A percentile compares a stretch with the other conserved stretches of the same genome.
These are phyloP conservation scores for Aspergillus bombycis DNA, from an alignment of 2,329 filamentous ascomycete genomes.

Conservation along the genomic window DNA sequence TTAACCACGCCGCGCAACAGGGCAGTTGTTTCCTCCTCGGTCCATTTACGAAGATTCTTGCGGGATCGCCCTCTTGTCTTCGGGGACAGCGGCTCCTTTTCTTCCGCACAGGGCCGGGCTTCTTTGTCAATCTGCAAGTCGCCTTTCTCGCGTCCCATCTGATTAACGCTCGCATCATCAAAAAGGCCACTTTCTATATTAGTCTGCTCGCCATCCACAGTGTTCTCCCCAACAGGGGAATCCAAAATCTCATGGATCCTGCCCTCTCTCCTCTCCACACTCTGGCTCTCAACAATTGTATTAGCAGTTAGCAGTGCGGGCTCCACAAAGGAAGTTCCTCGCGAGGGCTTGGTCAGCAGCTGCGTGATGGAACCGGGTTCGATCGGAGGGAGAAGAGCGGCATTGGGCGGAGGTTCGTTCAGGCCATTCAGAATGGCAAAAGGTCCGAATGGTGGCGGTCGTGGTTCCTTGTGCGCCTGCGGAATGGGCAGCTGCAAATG, in stretches of 20 bases:
- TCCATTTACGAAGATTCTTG: conserved; percentile 59
- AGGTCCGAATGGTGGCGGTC: conserved; percentile 47
- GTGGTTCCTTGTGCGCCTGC: conserved; percentile 49
- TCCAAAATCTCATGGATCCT: conserved; percentile 41
- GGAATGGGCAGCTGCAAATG: conserved; percentile 53
- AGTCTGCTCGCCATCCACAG: conserved; percentile 20
- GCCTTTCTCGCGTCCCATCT: conserved; percentile 13
- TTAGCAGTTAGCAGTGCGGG: conserved; percentile 22
- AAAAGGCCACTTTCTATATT: conserved; percentile 15
- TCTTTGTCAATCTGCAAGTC: conserved; percentile 1
- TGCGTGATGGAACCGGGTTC: conserved; percentile 51
- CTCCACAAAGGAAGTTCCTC: conserved; percentile 29
- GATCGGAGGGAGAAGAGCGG: conserved; percentile 63
- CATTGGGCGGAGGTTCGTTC: conserved; percentile 66
- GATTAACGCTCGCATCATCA: conserved; percentile 11
- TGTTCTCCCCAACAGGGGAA: conserved; percentile 29
- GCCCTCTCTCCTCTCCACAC: conserved; percentile 35
- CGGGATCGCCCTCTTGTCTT: conserved; percentile 45
- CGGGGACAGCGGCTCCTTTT: conserved; percentile 32
- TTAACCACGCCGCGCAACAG: conserved; percentile 61
- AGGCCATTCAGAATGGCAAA: conserved; percentile 60
- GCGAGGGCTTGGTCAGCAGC: conserved; percentile 40
- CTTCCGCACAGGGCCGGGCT: conserved; percentile 12
- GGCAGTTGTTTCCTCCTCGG: conserved; percentile 62
- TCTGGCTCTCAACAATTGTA: conserved; percentile 25